Evolutionary conservation across 2,329 filamentous ascomycete species (phyloP).

Genomic region (Ascomycota sp.): DNA sequence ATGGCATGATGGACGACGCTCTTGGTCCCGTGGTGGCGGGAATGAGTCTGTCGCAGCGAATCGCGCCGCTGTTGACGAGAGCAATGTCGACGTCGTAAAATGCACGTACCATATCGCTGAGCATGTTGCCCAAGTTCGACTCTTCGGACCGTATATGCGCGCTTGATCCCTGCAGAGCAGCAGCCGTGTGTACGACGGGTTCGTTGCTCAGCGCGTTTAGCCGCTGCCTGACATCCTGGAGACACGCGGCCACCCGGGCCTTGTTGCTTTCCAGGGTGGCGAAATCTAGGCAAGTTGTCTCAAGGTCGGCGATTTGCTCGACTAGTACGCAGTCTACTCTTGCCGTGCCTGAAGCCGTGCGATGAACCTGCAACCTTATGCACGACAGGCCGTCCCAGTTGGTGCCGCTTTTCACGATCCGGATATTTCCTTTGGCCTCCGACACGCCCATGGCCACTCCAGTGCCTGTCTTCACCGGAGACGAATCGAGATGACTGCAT

Average conservation of each 20-base stretch:
- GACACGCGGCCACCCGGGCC: background rate
- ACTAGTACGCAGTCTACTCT: background rate
- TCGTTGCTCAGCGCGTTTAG: conserved; percentile 4
- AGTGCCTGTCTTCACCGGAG: background rate
- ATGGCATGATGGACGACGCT: background rate
- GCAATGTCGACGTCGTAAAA: conserved; percentile 8
- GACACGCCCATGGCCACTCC: background rate
- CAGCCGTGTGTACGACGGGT: conserved; percentile 4
- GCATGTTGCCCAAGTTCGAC: conserved; percentile 8
- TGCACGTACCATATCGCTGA: conserved; percentile 7
- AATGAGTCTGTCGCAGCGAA: conserved; percentile 7
- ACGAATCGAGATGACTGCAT: too few species aligned
- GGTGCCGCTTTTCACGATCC: conserved; percentile 4
- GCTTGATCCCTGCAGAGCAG: conserved; percentile 6
- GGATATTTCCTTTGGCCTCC: background rate
- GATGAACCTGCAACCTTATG: conserved; percentile 1
- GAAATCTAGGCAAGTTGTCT: background rate
- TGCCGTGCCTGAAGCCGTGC: background rate
- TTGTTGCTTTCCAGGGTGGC: background rate
- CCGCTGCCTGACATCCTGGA: conserved; percentile 3
- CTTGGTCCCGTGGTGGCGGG: background rate
- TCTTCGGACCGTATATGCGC: conserved; percentile 5
- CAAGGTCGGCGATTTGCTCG: background rate
- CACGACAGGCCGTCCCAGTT: conserved; percentile 2
- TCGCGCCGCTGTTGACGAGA: conserved; percentile 7